Evolutionary conservation across 345 rosid genomes (phyloP).

Genomic region (Citrus sinensis): DNA sequence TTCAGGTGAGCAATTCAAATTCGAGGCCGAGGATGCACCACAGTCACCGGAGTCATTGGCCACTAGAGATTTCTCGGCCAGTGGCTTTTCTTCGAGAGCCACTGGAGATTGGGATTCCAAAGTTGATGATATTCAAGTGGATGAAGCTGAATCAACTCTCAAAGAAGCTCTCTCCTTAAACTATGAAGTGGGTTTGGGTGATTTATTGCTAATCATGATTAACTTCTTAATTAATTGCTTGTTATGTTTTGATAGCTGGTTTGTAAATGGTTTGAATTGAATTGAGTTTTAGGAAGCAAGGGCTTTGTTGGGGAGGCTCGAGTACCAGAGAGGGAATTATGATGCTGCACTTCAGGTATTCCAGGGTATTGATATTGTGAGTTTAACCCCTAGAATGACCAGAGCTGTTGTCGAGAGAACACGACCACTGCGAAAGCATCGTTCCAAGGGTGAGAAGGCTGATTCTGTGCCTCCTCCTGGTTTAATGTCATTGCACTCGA

Average conservation of each 20-base stretch:
- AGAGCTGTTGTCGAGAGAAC: constrained; percentile 63
- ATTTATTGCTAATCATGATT: background rate
- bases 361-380: constrained; percentile 75
- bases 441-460: constrained; percentile 35
- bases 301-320: constrained; percentile 91
- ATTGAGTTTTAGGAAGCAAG: constrained; percentile 76
- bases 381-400: constrained; percentile 63
- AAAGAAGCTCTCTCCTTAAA: constrained; percentile 96
- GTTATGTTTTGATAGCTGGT: background rate
- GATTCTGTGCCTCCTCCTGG: constrained; percentile 39
- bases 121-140: constrained; percentile 74
- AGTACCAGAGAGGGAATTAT: constrained; percentile 84
- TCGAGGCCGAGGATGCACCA: constrained; percentile 88
- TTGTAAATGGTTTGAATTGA: background rate
- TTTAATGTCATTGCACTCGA: constrained; percentile 88
- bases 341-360: constrained; percentile 97
- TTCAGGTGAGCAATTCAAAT: constrained; percentile 90
- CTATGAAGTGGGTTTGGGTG: constrained; percentile 60
- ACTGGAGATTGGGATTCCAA: constrained; percentile 79
- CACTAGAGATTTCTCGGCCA: constrained; percentile 88
- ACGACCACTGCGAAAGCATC: constrained; percentile 49
- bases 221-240: background rate
- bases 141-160: constrained; percentile 93
- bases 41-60: constrained; percentile 92
- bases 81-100: constrained; percentile 75